Percentiles rank a stretch among this genome's conserved stretches.
Evolutionary conservation across 2,329 filamentous ascomycete species (phyloP).

Genomic region (Sclerotinia minor): DNA sequence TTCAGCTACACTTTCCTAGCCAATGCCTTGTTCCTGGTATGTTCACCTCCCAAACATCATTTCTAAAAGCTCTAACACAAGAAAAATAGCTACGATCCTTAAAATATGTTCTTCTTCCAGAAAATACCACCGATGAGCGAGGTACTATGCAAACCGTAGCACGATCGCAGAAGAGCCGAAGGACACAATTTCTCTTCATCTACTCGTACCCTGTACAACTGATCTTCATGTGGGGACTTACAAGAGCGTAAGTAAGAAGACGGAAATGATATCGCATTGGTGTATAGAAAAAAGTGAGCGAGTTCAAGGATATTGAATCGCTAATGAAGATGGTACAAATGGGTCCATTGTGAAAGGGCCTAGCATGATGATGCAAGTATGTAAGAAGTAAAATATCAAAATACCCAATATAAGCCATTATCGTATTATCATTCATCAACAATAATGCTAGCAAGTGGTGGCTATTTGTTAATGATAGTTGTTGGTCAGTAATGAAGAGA

Average conservation of each 20-base stretch:
- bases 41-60: conserved; percentile 40
- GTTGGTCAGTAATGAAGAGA: not conserved
- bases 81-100: conserved; percentile 78
- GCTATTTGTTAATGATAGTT: not conserved
- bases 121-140: conserved; percentile 65
- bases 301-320: conserved; percentile 12
- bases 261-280: conserved; percentile 6
- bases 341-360: not conserved
- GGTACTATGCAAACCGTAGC: conserved; percentile 69
- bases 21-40: conserved; percentile 91
- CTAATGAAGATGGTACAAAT: not conserved
- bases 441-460: not conserved
- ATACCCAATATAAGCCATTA: conserved; percentile 12
- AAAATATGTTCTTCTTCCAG: conserved; percentile 92
- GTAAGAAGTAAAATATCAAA: conserved; percentile 16
- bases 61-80: conserved; percentile 1
- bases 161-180: conserved; percentile 79
- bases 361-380: conserved; percentile 1
- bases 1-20: conserved; percentile 92
- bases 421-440: not conserved
- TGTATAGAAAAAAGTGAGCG: conserved; percentile 8
- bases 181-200: conserved; percentile 88
- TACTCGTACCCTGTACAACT: conserved; percentile 96
- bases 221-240: conserved; percentile 87
- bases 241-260: conserved; percentile 30